Evolutionary conservation across 805 yeast species (phyloP).

Genomic region (Kodamaea lidongshanica): DNA sequence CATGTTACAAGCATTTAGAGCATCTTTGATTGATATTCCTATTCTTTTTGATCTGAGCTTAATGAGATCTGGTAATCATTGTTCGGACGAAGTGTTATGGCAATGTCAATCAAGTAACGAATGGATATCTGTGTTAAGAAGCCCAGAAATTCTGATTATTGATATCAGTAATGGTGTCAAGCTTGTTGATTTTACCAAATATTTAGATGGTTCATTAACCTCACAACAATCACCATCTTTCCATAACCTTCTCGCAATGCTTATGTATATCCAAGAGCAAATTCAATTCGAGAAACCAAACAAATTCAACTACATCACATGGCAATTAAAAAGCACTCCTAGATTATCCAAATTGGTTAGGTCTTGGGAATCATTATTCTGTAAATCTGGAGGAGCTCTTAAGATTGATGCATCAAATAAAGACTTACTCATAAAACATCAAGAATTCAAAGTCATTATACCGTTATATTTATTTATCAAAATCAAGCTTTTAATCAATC

Average conservation of each 20-base stretch:
- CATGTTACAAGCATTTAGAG: slow-evolving; percentile 42
- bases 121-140: slow-evolving; percentile 39
- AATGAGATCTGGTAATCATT: slow-evolving; percentile 60
- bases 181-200: slow-evolving; percentile 10
- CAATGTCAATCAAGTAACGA: slow-evolving; percentile 41
- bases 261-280: slow-evolving; percentile 62
- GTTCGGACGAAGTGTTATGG: slow-evolving; percentile 58
- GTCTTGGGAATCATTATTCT: slow-evolving; percentile 62
- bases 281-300: slow-evolving; percentile 41
- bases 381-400: slow-evolving; percentile 58
- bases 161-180: slow-evolving; percentile 6
- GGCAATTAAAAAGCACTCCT: slow-evolving; percentile 63
- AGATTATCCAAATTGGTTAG: slow-evolving; percentile 50
- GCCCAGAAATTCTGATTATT: slow-evolving; percentile 1
- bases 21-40: slow-evolving; percentile 29
- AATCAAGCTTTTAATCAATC: slow-evolving; percentile 54
- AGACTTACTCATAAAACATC: slow-evolving; percentile 44
- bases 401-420: slow-evolving; percentile 46
- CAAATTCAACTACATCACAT: slow-evolving; percentile 44
- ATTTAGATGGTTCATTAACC: slow-evolving; percentile 20
- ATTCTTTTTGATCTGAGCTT: slow-evolving; percentile 37
- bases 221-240: slow-evolving; percentile 29
- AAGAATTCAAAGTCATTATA: slow-evolving; percentile 56
- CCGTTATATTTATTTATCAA: slow-evolving; percentile 65
- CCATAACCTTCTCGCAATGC: slow-evolving; percentile 47